A percentile compares a stretch with the other conserved stretches of the same genome.
phyloP scores from a whole-genome alignment of 805 yeast genomes.

The Metschnikowia proteae region DNA sequence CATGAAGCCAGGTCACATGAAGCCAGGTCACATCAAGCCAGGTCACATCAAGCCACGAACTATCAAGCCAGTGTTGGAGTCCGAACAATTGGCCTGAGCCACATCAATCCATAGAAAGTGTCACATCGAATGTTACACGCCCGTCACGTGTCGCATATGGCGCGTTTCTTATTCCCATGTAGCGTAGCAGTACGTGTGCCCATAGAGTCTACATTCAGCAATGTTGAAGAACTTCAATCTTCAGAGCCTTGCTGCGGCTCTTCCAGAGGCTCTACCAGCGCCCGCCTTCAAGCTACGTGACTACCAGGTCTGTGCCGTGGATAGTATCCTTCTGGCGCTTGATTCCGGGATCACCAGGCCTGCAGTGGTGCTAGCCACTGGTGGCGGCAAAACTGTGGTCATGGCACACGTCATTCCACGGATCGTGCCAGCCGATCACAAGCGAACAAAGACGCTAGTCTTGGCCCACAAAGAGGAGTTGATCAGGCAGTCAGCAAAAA shows the following conservation, averaged over 20 bases:
- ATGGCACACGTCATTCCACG: conserved; percentile 55
- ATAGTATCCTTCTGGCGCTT: conserved; percentile 49
- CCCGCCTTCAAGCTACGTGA: conserved; percentile 24
- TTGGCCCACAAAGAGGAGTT: conserved; percentile 81
- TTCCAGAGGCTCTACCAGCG: not conserved
- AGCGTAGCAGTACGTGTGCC: too few species aligned
- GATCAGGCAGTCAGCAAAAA: conserved; percentile 61
- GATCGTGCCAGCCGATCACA: conserved; percentile 25
- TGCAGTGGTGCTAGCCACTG: conserved; percentile 87
- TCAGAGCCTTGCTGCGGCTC: not conserved
- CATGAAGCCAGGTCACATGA: too few species aligned
- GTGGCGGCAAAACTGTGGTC: conserved; percentile 90
- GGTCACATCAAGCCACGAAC: too few species aligned
- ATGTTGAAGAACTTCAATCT: too few species aligned
- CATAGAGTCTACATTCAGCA: too few species aligned
- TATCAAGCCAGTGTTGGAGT: too few species aligned
- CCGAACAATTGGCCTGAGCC: too few species aligned
- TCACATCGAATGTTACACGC: too few species aligned
- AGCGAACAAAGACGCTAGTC: conserved; percentile 44
- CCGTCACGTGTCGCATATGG: too few species aligned
- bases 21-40: too few species aligned
- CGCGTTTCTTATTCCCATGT: too few species aligned
- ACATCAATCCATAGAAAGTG: too few species aligned
- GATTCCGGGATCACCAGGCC: conserved; percentile 48
- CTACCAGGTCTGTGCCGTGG: conserved; percentile 73